Evolutionary conservation across 1,139 yeast species (phyloP), one percentile per base, ranked within the genome.

Genomic region (Hyphopichia wangnamkhiaoensis): DNA sequence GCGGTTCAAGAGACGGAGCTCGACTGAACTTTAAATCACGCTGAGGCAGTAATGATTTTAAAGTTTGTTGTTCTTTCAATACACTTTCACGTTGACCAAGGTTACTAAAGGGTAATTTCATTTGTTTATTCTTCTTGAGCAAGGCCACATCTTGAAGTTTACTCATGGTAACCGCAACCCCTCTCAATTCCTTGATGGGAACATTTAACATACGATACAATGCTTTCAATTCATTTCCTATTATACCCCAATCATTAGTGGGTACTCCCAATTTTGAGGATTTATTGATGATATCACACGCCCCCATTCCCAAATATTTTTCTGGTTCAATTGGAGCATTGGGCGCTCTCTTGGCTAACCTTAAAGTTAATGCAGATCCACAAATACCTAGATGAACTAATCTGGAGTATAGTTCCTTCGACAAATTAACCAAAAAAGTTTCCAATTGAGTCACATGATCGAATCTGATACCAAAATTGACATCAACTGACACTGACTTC

Each of bases 391-490:
- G 53, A 9, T 70, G 66, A 2, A 62, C 46, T 37, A 89, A 57
- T 40, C 95, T 68, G 1, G 62, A 48, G 39, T 74, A 64, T 39
- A 93, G 56, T 52, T 90, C 96, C 25, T 63, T 63, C 0, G 84
- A 69, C 37, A 91, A 62, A 27, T 79, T 63, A 35, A 70, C 64
- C 15, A 88, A 56, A 54, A 93, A 93, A 3, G 45, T 53, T 43
- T 84, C 91, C 19, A 84, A 77, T 50, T 91, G 88, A 1, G 61
- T 59, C 18, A 75, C 68, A 0, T 65, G 68, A 21, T 79, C 76
- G 45, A 91, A 85, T 37, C 98, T 59, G 0, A 93, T 86, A 0
- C 96, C 98, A 83, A 89, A 93, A 46, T 90, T 88, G 25, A 93
- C 85, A 58, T 93, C 98, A 9, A 89, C 88, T 0, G 96, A 89